Conservation (phyloP, 345 rosid genomes). For the Conringia planisiliqua region DNA sequence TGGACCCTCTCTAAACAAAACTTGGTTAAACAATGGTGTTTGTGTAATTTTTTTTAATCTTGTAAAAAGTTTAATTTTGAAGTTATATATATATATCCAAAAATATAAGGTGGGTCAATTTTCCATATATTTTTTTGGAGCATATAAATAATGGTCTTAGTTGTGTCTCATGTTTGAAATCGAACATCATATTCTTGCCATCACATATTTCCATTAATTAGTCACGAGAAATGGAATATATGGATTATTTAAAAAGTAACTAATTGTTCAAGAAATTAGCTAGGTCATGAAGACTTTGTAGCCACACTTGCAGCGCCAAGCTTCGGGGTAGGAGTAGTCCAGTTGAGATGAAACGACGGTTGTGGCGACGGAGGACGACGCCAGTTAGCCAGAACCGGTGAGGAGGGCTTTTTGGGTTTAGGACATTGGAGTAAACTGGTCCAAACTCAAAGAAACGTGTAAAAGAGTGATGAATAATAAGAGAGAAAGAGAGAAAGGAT, state of each 20-base stretch:
- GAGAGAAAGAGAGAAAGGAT: not conserved
- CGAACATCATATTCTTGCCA: not conserved
- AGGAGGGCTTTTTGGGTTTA: not conserved
- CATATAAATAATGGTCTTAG: not conserved
- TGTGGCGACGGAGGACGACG: not conserved
- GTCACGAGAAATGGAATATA: not conserved
- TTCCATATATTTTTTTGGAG: not conserved
- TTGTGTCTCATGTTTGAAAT: not conserved
- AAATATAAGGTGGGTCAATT: not conserved
- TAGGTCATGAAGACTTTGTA: slow-evolving; percentile 72
- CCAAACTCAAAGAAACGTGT: not conserved
- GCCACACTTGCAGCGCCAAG: slow-evolving; percentile 98
- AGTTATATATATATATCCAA: not conserved
- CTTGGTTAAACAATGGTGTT: not conserved
- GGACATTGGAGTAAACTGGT: not conserved
- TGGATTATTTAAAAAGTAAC: not conserved
- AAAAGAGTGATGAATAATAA: slow-evolving; percentile 1
- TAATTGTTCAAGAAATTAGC: not conserved
- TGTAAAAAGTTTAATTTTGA: not conserved
- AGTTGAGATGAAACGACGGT: slow-evolving; percentile 6
- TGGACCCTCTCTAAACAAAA: not conserved
- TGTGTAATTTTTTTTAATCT: not conserved
- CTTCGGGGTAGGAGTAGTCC: slow-evolving; percentile 93
- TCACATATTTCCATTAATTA: too few species aligned
- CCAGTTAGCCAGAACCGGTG: slow-evolving; percentile 9